Evolutionary conservation across 2,329 filamentous ascomycete species (phyloP), one percentile per base, ranked within the genome.

Genomic region (Penicillium hordei): DNA sequence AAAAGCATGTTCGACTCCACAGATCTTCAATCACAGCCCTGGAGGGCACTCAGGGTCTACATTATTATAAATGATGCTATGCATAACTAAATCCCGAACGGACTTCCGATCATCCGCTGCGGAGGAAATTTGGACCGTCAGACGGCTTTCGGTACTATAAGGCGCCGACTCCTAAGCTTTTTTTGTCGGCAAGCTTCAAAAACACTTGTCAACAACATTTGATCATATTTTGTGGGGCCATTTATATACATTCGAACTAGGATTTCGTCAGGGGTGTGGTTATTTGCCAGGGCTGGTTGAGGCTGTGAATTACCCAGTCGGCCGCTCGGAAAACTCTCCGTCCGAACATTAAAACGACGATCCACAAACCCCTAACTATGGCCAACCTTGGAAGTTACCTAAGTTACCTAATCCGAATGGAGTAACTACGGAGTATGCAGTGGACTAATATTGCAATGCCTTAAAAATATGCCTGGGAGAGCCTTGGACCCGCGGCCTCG

Each of bases 241-340:
- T 33, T n/a, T 1, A 48, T 25, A 4, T 34, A n/a, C 15, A 12
- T 48, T 21, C 12, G 29, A 23, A 15, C 19, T 0, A 7, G 15
- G 9, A 48, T 48, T 17, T 48, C 19, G 23, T 48, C n/a, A 45
- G 23, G 48, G 48, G 48, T 39, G 17, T 17, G 17, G 12, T 13
- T 15, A 12, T 15, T 15, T 17, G 2, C 33, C 33, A 34, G 33
- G 33, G 15, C 13, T 15, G 33, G 6, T 8, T 17, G 54, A 52
- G 53, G 54, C 54, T 43, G 48, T 56, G 48, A 38, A 56, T 34
- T 12, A 36, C 25, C 27, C 36, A 12, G 19, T 27, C 25, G 36
- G 52, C 21, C 44, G 23, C 43, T 12, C n/a, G 42, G n/a, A 45
- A 45, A 45, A 5, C 19, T 5, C 52, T 12, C 51, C 34, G 7